Evolutionary conservation across 2,329 filamentous ascomycete genomes (phyloP).

Genomic region (Botrytis squamosa): DNA sequence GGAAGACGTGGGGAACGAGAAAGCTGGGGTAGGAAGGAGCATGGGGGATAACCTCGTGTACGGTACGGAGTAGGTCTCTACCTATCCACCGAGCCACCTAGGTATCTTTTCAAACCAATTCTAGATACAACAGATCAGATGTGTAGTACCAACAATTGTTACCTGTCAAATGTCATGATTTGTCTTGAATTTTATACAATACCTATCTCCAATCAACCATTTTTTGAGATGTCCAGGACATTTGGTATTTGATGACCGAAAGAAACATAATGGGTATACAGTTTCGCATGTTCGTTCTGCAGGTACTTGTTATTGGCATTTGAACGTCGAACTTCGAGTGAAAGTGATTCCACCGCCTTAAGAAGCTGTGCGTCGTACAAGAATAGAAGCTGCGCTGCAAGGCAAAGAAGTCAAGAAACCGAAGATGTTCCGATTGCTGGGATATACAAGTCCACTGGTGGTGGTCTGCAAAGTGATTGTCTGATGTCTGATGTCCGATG

Average conservation of each 20-base stretch:
- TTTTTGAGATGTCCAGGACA: neutral
- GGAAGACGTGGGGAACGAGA: constrained; percentile 5
- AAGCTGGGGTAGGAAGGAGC: constrained; percentile 7
- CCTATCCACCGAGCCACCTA: neutral
- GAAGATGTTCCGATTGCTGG: neutral
- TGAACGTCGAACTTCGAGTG: neutral
- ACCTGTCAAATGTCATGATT: neutral
- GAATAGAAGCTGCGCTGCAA: neutral
- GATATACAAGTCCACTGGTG: neutral
- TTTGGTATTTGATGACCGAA: too few species aligned
- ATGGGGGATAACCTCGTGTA: neutral
- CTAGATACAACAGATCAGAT: neutral
- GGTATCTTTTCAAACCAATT: neutral
- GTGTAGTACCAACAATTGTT: neutral
- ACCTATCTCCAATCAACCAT: too few species aligned
- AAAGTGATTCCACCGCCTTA: too few species aligned
- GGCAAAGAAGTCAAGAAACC: neutral
- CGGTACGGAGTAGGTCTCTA: too few species aligned
- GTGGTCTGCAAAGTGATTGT: neutral
- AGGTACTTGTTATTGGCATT: neutral
- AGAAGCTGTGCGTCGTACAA: too few species aligned
- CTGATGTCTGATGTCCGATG: neutral
- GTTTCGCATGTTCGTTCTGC: neutral
- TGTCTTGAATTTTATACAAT: neutral
- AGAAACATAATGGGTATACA: neutral